A percentile compares a stretch with the other conserved stretches of the same genome.
phyloP scores from a whole-genome alignment of 2,329 filamentous ascomycete species.

The Xylaria sp. region DNA sequence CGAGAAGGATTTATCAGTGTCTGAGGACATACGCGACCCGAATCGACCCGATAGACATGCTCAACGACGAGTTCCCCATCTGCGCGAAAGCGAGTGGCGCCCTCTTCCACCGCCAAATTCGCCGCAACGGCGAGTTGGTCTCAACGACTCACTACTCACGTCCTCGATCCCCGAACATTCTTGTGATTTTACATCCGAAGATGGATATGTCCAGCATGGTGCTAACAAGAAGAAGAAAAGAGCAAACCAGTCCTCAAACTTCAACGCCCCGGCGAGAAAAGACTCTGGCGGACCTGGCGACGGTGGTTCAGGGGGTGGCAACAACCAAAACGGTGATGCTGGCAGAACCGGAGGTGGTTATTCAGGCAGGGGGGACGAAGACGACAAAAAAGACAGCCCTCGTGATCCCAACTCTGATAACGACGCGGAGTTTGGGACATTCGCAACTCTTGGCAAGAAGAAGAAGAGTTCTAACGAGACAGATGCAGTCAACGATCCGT shows the following conservation, averaged over 20 bases:
- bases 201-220: slow-evolving; percentile 49
- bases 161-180: slow-evolving; percentile 42
- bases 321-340: slow-evolving; percentile 33
- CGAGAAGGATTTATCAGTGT: slow-evolving; percentile 19
- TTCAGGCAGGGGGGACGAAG: slow-evolving; percentile 33
- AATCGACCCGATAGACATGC: slow-evolving; percentile 22
- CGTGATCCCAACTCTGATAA: slow-evolving; percentile 28
- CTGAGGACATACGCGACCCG: slow-evolving; percentile 20
- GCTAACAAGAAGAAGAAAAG: slow-evolving; percentile 51
- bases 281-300: slow-evolving; percentile 35
- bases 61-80: slow-evolving; percentile 28
- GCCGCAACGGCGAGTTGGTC: slow-evolving; percentile 29
- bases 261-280: slow-evolving; percentile 32
- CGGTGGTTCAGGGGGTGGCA: slow-evolving; percentile 29
- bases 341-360: slow-evolving; percentile 29
- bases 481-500: slow-evolving; percentile 27
- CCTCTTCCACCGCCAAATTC: slow-evolving; percentile 21
- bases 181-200: slow-evolving; percentile 54
- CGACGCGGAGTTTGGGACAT: slow-evolving; percentile 41
- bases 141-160: slow-evolving; percentile 34
- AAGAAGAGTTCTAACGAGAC: slow-evolving; percentile 48
- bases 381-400: slow-evolving; percentile 35
- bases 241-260: slow-evolving; percentile 14
- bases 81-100: slow-evolving; percentile 21
- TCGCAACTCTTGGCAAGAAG: slow-evolving; percentile 42